Conservation (phyloP, 148 eudicot genomes). For the Heliamphora exappendiculata region DNA sequence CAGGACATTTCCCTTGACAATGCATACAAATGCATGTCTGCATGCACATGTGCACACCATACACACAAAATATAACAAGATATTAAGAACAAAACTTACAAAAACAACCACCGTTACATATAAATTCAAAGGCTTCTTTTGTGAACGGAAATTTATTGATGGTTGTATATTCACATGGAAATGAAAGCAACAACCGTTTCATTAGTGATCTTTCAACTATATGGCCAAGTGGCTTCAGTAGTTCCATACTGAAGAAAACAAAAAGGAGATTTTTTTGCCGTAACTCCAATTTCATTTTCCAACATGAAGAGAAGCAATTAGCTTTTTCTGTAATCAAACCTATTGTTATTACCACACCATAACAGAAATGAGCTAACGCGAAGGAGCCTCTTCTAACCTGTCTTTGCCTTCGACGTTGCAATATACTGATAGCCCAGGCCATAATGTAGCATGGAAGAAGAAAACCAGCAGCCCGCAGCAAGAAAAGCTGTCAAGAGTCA, state of each 20-base stretch:
- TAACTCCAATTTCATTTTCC: background rate
- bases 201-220: background rate
- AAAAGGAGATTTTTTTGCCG: background rate
- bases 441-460: constrained; percentile 85
- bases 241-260: background rate
- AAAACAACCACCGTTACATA: background rate
- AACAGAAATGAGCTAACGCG: background rate
- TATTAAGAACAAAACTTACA: background rate
- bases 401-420: constrained; percentile 73
- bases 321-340: background rate
- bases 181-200: background rate
- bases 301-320: background rate
- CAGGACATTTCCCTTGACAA: background rate
- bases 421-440: constrained; percentile 75
- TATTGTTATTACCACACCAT: background rate
- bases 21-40: background rate
- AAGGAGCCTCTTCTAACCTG: constrained; percentile 35
- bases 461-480: constrained; percentile 77
- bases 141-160: background rate
- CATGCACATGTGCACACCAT: background rate
- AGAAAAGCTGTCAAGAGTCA: constrained; percentile 52
- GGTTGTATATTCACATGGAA: background rate
- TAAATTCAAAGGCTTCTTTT: background rate
- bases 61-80: background rate
- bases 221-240: background rate